A percentile compares a stretch with the other conserved stretches of the same genome.
Conservation (phyloP, 257 asterid species). For the Solanum clarkiae region DNA sequence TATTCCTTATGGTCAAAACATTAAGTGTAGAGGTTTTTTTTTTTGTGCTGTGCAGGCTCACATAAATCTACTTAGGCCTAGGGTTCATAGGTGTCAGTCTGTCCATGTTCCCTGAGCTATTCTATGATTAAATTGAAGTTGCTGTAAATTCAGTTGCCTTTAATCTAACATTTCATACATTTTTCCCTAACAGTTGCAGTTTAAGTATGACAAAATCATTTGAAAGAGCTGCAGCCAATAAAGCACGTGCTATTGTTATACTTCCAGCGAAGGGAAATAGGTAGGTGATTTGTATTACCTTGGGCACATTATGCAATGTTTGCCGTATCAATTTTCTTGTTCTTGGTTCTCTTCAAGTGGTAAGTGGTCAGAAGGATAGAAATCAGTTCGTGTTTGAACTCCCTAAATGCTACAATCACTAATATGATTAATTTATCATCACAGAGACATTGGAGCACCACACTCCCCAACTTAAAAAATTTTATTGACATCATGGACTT, state of each 20-base stretch:
- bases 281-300: constrained; percentile 20
- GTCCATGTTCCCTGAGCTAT: background rate
- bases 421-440: background rate
- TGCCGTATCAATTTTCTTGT: background rate
- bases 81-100: background rate
- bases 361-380: background rate
- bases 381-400: background rate
- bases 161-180: constrained; percentile 13
- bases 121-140: background rate
- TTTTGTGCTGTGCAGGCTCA: background rate
- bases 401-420: background rate
- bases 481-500: background rate
- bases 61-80: background rate
- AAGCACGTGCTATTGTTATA: constrained; percentile 90
- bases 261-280: constrained; percentile 80
- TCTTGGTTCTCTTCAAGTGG: background rate
- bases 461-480: background rate
- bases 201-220: constrained; percentile 82
- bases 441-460: background rate
- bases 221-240: constrained; percentile 94
- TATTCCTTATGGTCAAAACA: background rate
- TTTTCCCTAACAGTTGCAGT: constrained; percentile 65
- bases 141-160: background rate
- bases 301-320: background rate
- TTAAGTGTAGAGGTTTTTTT: background rate